A percentile compares a stretch with the other conserved stretches of the same genome.
Evolutionary conservation across 257 asterid species (phyloP).

Genomic region (Solanum medicagineum): DNA sequence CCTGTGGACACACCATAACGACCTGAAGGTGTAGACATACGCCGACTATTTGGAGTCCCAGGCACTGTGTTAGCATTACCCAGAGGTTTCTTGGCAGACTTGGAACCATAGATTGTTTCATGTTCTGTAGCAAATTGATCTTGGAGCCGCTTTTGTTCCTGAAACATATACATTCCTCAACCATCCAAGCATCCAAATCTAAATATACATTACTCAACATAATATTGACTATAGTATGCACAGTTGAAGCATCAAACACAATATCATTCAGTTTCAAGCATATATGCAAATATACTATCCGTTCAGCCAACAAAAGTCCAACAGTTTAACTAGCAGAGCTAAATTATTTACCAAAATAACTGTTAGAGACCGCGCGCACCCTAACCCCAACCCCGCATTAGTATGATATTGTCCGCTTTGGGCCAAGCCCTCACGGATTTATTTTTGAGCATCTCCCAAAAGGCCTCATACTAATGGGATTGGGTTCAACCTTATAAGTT

Average conservation of each 20-base stretch:
- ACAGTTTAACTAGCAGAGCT: background rate
- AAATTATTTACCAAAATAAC: background rate
- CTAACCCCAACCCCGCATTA: no score
- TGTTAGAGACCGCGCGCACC: no score
- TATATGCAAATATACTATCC: background rate
- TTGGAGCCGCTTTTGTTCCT: constrained; percentile 72
- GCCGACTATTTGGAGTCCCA: constrained; percentile 46
- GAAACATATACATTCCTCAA: background rate
- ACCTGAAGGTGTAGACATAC: constrained; percentile 30
- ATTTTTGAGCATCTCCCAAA: no score
- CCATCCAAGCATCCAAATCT: background rate
- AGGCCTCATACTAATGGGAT: no score
- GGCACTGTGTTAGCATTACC: constrained; percentile 37
- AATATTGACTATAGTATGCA: background rate
- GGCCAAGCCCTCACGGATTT: no score
- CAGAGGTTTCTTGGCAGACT: constrained; percentile 39
- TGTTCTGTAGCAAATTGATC: constrained; percentile 61
- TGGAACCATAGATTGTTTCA: constrained; percentile 56
- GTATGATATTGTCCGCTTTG: no score
- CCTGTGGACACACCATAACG: constrained; percentile 30
- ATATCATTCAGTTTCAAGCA: background rate
- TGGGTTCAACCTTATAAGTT: no score
- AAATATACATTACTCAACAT: background rate
- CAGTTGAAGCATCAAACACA: background rate
- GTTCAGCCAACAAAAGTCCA: background rate